Conservation (phyloP, 2,329 filamentous ascomycete genomes). For the Botrytis medusae region DNA sequence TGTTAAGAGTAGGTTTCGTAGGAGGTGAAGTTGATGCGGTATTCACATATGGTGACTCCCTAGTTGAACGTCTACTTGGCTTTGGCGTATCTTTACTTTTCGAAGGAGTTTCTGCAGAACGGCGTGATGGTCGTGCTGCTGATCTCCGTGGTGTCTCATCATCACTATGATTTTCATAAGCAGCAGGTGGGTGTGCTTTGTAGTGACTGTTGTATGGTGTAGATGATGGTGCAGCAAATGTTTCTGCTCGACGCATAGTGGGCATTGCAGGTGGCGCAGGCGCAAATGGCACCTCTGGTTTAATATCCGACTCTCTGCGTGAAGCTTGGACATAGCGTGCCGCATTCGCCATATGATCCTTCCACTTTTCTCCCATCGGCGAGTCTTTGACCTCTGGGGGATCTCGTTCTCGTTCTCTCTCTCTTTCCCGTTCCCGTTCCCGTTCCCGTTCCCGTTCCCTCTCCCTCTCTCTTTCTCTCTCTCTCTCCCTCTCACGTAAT, state of each 20-base stretch:
- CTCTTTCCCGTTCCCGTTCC: background rate
- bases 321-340: slow-evolving; percentile 39
- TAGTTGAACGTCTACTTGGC: slow-evolving; percentile 18
- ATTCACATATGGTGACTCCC: slow-evolving; percentile 32
- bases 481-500: background rate
- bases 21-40: slow-evolving; percentile 30
- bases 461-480: slow-evolving; percentile 1
- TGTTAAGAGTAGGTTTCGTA: slow-evolving; percentile 34
- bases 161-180: slow-evolving; percentile 28
- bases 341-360: slow-evolving; percentile 33
- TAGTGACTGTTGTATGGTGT: slow-evolving; percentile 33
- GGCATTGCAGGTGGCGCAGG: slow-evolving; percentile 25
- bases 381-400: slow-evolving; percentile 21
- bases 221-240: slow-evolving; percentile 30
- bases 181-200: slow-evolving; percentile 26
- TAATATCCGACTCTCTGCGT: slow-evolving; percentile 26
- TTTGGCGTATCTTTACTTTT: slow-evolving; percentile 28
- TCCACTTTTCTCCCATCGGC: slow-evolving; percentile 33
- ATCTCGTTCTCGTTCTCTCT: slow-evolving; percentile 8
- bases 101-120: slow-evolving; percentile 31
- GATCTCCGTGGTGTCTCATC: slow-evolving; percentile 38
- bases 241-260: slow-evolving; percentile 36
- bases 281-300: slow-evolving; percentile 19
- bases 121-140: slow-evolving; percentile 32
- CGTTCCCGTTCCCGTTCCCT: background rate